Percentiles rank a stretch among this genome's conserved stretches.
These are phyloP conservation scores for Lodderomyces orthopsilosis DNA, from an alignment of 1,139 yeast species.

Conservation along the genomic window DNA sequence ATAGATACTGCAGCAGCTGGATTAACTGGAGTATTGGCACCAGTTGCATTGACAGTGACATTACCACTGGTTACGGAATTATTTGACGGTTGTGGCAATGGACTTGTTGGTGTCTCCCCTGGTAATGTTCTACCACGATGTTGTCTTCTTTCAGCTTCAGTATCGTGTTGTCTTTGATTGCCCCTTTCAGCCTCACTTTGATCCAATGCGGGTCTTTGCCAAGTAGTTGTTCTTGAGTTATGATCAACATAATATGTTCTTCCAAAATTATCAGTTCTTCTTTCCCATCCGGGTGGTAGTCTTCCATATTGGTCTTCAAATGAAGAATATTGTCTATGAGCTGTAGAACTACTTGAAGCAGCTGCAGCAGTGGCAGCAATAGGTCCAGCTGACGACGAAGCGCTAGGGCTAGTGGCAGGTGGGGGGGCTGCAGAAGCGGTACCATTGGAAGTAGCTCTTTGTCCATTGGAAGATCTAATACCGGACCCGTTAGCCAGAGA, in stretches of 20 bases:
- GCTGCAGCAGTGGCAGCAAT: conserved; percentile 18
- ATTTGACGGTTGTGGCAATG: conserved; percentile 21
- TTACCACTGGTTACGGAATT: conserved; percentile 37
- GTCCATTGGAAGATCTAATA: conserved; percentile 1
- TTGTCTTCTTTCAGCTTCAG: conserved; percentile 87
- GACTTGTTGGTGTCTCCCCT: conserved; percentile 55
- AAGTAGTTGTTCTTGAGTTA: conserved; percentile 94
- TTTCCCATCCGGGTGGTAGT: conserved; percentile 98
- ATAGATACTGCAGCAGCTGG: conserved; percentile 74
- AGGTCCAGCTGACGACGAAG: conserved; percentile 8
- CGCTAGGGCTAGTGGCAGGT: conserved; percentile 12
- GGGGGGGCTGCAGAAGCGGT: conserved; percentile 10
- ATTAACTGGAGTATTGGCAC: conserved; percentile 49
- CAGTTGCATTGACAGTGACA: conserved; percentile 47
- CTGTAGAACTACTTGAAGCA: conserved; percentile 13
- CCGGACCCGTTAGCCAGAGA: conserved; percentile 10
- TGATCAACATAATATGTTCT: conserved; percentile 98
- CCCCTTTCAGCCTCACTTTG: conserved; percentile 68
- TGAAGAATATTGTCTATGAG: conserved; percentile 71
- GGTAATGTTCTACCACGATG: conserved; percentile 91
- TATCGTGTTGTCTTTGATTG: conserved; percentile 55
- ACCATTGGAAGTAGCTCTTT: conserved; percentile 6
- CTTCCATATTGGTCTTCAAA: conserved; percentile 97
- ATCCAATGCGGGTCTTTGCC: conserved; percentile 90
- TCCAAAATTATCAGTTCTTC: conserved; percentile 95